Evolutionary conservation across 805 yeast genomes (phyloP).

Genomic region (Candida maltosa): DNA sequence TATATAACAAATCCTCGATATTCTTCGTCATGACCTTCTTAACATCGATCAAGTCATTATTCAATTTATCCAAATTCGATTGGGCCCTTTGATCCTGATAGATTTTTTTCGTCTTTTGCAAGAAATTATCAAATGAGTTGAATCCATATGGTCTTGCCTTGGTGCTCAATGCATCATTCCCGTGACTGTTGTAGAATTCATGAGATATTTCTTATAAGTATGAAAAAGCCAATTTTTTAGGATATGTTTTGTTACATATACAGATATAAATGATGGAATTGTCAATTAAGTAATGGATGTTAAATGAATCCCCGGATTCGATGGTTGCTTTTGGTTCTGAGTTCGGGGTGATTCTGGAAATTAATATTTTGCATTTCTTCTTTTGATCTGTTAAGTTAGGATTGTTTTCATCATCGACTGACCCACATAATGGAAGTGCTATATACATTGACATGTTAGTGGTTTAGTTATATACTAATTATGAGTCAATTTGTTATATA

Average conservation of each 20-base stretch:
- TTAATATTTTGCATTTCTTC: conserved; percentile 75
- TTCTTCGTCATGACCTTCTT: conserved; percentile 94
- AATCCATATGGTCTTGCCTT: conserved; percentile 87
- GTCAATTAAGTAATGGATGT: conserved; percentile 68
- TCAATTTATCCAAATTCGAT: conserved; percentile 79
- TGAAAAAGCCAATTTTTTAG: conserved; percentile 84
- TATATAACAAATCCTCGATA: conserved; percentile 87
- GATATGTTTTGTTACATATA: conserved; percentile 75
- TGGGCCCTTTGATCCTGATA: conserved; percentile 92
- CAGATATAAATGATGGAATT: conserved; percentile 72
- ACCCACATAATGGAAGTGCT: conserved; percentile 88
- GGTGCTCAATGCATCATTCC: conserved; percentile 57
- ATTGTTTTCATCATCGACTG: conserved; percentile 82
- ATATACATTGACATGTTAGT: not conserved
- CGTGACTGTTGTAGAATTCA: conserved; percentile 80
- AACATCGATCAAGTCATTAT: conserved; percentile 87
- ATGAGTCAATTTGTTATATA: conserved; percentile 4
- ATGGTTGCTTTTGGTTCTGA: conserved; percentile 84
- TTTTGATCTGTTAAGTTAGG: conserved; percentile 69
- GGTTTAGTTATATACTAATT: not conserved
- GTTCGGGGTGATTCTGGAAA: conserved; percentile 70
- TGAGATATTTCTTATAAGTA: conserved; percentile 76
- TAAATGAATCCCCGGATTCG: conserved; percentile 69
- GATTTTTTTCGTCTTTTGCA: conserved; percentile 81
- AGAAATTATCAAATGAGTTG: conserved; percentile 77